Evolutionary conservation across 441 rosid genomes (phyloP).

Genomic region (Euphorbia schlechtendalii): DNA sequence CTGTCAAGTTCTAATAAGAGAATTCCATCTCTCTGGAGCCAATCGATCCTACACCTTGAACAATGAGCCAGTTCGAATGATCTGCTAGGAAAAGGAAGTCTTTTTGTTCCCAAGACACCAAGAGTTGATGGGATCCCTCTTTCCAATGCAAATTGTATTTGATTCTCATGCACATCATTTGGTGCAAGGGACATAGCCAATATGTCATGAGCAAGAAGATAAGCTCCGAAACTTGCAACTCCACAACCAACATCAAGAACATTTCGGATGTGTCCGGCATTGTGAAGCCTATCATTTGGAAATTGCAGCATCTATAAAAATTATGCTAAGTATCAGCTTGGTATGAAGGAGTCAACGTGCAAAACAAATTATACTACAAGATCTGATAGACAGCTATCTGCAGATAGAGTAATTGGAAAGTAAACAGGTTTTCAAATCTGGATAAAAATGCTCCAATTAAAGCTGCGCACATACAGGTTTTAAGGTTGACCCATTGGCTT

Average conservation of each 20-base stretch:
- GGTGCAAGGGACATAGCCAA: constrained; percentile 95
- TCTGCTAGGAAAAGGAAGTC: constrained; percentile 94
- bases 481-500: neutral
- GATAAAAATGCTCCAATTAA: neutral
- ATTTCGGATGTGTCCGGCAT: constrained; percentile 65
- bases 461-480: neutral
- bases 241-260: constrained; percentile 98
- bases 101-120: constrained; percentile 92
- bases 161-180: constrained; percentile 94
- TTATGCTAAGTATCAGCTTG: constrained; percentile 20
- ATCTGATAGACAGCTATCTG: neutral
- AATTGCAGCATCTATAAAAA: constrained; percentile 78
- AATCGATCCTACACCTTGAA: constrained; percentile 91
- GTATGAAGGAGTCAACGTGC: neutral
- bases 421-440: neutral
- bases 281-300: constrained; percentile 74
- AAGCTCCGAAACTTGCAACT: constrained; percentile 95
- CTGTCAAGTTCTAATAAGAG: constrained; percentile 88
- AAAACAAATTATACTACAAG: constrained; percentile 2
- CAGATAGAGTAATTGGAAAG: neutral
- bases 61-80: constrained; percentile 96
- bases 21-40: constrained; percentile 96
- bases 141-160: constrained; percentile 91
- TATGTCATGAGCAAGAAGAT: constrained; percentile 73
- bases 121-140: constrained; percentile 91